These are phyloP conservation scores for Boletellus deceptivus DNA, from an alignment of 1,284 basidiomycete species.

Conservation along the genomic window DNA sequence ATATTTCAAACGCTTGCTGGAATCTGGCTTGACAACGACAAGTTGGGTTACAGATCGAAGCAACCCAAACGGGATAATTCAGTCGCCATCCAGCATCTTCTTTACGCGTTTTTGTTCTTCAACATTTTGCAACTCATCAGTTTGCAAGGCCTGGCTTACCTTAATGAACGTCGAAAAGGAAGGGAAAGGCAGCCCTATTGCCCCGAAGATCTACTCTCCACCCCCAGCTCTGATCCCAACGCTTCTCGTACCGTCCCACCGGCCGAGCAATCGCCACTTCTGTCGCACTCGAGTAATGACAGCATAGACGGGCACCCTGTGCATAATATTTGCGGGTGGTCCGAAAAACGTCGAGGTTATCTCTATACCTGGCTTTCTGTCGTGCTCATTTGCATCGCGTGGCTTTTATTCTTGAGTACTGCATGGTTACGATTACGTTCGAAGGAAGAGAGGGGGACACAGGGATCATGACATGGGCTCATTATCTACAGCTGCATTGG, in stretches of 20 bases:
- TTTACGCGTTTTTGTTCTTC: slow-evolving; percentile 57
- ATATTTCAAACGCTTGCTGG: slow-evolving; percentile 71
- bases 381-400: slow-evolving; percentile 51
- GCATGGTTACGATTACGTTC: slow-evolving; percentile 57
- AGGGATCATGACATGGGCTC: not conserved
- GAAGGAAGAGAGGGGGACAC: slow-evolving; percentile 34
- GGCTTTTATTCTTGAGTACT: slow-evolving; percentile 65
- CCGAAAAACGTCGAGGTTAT: slow-evolving; percentile 49
- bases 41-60: slow-evolving; percentile 18
- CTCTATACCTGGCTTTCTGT: slow-evolving; percentile 47
- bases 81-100: slow-evolving; percentile 48
- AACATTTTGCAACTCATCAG: slow-evolving; percentile 60
- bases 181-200: slow-evolving; percentile 14
- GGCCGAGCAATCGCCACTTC: slow-evolving; percentile 15
- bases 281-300: slow-evolving; percentile 4
- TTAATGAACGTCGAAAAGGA: slow-evolving; percentile 41
- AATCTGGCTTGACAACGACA: slow-evolving; percentile 44
- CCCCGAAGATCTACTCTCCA: slow-evolving; percentile 12
- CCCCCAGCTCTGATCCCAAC: not conserved
- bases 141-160: slow-evolving; percentile 46
- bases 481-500: not conserved
- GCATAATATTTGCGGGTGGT: slow-evolving; percentile 28
- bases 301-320: slow-evolving; percentile 7
- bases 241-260: not conserved
- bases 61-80: slow-evolving; percentile 19